A percentile compares a stretch with the other conserved stretches of the same genome.
Evolutionary conservation across 768 basidiomycete genomes (phyloP).

Genomic region (Boletales sp.): DNA sequence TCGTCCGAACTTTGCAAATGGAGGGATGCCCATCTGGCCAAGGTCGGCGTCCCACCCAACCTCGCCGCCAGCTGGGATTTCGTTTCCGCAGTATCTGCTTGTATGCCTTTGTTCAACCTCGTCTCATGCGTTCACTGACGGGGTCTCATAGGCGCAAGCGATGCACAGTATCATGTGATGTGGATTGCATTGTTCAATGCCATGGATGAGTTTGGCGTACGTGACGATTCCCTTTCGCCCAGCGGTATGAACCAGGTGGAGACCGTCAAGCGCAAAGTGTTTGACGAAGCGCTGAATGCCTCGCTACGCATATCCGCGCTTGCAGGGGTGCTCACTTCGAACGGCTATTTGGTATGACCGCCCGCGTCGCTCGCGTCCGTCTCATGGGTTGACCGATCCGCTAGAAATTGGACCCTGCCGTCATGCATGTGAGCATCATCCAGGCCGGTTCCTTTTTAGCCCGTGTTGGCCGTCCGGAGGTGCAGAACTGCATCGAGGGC

Average conservation of each 20-base stretch:
- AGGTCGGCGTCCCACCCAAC: constrained; percentile 83
- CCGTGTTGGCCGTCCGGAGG: constrained; percentile 78
- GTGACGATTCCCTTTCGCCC: constrained; percentile 44
- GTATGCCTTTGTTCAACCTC: constrained; percentile 31
- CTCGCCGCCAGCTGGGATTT: constrained; percentile 91
- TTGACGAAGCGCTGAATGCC: constrained; percentile 80
- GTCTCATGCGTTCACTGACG: not conserved
- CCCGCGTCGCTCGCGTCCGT: constrained; percentile 7
- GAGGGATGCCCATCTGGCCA: constrained; percentile 70
- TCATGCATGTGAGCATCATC: constrained; percentile 84
- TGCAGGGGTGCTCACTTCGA: constrained; percentile 77
- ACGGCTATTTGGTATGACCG: constrained; percentile 73
- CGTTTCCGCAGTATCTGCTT: constrained; percentile 66
- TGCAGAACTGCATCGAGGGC: constrained; percentile 77
- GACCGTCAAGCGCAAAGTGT: constrained; percentile 61
- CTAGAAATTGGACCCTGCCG: constrained; percentile 79
- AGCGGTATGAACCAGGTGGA: constrained; percentile 58
- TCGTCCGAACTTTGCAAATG: constrained; percentile 60
- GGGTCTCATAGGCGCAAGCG: constrained; percentile 57
- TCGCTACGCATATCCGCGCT: constrained; percentile 88
- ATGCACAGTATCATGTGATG: constrained; percentile 89
- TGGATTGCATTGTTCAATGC: constrained; percentile 85
- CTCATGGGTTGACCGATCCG: constrained; percentile 4
- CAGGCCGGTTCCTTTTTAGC: constrained; percentile 83
- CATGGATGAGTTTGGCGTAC: constrained; percentile 80